Evolutionary conservation across 106 monocot species (phyloP).

Genomic region (Xerophyta viscosa): DNA sequence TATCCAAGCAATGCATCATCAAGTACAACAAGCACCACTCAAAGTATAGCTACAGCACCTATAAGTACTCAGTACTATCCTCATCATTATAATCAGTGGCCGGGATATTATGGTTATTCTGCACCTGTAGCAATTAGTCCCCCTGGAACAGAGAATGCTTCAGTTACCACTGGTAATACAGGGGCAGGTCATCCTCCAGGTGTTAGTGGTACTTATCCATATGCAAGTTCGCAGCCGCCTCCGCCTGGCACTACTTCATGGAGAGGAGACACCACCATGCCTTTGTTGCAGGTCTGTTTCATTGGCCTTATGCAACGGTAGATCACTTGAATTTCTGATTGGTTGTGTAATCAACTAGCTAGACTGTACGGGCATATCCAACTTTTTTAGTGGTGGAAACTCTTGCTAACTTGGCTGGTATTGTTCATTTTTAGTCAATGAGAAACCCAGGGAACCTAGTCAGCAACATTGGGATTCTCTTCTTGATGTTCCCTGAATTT

Average conservation of each 20-base stretch:
- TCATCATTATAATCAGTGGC: constrained; percentile 64
- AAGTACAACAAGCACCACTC: constrained; percentile 43
- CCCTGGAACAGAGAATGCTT: constrained; percentile 35
- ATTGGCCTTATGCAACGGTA: too few relatives aligned
- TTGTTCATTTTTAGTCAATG: too few relatives aligned
- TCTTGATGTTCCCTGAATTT: too few relatives aligned
- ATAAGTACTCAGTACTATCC: constrained; percentile 48
- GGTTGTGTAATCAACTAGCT: too few relatives aligned
- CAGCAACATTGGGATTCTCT: too few relatives aligned
- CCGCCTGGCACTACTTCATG: constrained; percentile 97
- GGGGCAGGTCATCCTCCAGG: constrained; percentile 14
- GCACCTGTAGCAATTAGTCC: constrained; percentile 25
- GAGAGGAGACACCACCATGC: constrained; percentile 31
- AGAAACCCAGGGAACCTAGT: too few relatives aligned
- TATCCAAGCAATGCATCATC: constrained; percentile 46
- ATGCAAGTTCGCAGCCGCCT: constrained; percentile 74
- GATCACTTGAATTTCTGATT: too few relatives aligned
- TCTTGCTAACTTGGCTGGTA: too few relatives aligned
- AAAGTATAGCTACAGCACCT: constrained; percentile 24
- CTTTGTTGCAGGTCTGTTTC: constrained; percentile 58
- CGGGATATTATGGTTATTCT: constrained; percentile 42
- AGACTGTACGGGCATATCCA: too few relatives aligned
- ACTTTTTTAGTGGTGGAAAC: too few relatives aligned
- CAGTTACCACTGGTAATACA: constrained; percentile 14
- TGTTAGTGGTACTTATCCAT: constrained; percentile 30